A percentile compares a stretch with the other conserved stretches of the same genome.
Evolutionary conservation across 208 protist genomes (phyloP).

Genomic region (Polymyxa betae): DNA sequence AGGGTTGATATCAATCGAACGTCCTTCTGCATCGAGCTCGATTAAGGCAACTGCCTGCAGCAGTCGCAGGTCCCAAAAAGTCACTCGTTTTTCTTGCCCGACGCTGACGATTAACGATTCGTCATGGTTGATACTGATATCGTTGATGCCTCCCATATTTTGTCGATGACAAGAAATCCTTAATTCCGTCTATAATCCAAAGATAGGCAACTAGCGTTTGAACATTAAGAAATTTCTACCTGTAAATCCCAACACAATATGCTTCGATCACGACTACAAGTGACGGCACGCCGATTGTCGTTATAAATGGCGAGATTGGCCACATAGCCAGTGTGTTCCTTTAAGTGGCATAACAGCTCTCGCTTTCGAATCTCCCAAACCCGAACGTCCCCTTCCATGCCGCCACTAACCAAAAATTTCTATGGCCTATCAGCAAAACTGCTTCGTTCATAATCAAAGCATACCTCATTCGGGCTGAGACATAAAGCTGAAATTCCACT

Average conservation of each 20-base stretch:
- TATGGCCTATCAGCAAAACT: neutral
- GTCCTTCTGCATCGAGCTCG: constrained; percentile 52
- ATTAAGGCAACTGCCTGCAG: constrained; percentile 57
- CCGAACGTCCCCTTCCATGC: constrained; percentile 67
- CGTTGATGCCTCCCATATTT: constrained; percentile 64
- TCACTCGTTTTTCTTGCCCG: constrained; percentile 65
- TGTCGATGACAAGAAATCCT: constrained; percentile 62
- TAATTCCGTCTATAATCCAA: constrained; percentile 27
- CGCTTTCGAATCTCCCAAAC: constrained; percentile 71
- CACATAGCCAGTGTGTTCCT: constrained; percentile 67
- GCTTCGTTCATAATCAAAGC: too few relatives aligned
- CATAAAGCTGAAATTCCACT: constrained; percentile 65
- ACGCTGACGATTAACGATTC: constrained; percentile 61
- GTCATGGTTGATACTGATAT: constrained; percentile 51
- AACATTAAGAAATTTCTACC: neutral
- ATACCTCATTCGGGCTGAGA: constrained; percentile 51
- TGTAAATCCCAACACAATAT: constrained; percentile 69
- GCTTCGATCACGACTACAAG: constrained; percentile 63
- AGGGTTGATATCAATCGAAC: neutral
- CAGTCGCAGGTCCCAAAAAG: constrained; percentile 68
- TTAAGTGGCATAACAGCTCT: constrained; percentile 68
- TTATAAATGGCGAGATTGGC: constrained; percentile 64
- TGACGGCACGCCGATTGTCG: constrained; percentile 64
- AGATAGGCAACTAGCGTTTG: neutral
- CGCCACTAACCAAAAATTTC: constrained; percentile 72